Evolutionary conservation across 129 eudicot genomes (phyloP).

Genomic region (Flaveria brownii): DNA sequence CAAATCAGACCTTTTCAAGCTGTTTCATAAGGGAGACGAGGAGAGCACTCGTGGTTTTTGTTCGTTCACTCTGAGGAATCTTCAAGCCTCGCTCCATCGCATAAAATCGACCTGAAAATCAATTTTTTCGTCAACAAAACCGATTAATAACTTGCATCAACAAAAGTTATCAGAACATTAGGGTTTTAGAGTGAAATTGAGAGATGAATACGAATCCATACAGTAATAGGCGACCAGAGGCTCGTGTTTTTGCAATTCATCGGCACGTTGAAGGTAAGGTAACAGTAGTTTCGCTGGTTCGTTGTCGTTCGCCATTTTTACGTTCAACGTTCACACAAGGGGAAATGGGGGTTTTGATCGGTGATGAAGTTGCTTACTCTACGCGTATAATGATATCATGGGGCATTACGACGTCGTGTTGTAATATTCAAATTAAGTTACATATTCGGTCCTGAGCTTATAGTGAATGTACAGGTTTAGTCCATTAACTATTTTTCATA

Average conservation of each 20-base stretch:
- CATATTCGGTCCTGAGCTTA: not conserved
- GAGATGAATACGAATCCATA: constrained; percentile 27
- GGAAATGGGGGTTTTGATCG: constrained; percentile 10
- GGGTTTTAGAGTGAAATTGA: constrained; percentile 27
- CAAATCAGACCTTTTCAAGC: constrained; percentile 70
- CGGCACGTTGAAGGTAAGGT: constrained; percentile 98
- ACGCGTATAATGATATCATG: constrained; percentile 3
- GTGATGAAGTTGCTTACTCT: constrained; percentile 23
- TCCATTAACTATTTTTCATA: not conserved
- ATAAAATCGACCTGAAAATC: constrained; percentile 70
- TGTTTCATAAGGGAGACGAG: constrained; percentile 86
- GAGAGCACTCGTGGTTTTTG: constrained; percentile 70
- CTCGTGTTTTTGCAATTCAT: constrained; percentile 95
- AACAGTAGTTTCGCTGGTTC: constrained; percentile 92
- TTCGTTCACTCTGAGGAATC: constrained; percentile 83
- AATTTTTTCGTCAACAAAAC: not conserved
- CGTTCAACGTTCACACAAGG: not conserved
- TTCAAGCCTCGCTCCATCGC: constrained; percentile 95
- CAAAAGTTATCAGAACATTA: constrained; percentile 14
- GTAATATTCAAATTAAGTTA: not conserved
- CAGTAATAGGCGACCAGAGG: constrained; percentile 98
- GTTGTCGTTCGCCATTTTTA: constrained; percentile 57
- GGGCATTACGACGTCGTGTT: constrained; percentile 15
- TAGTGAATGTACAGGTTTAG: not conserved
- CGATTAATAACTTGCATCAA: not conserved